phyloP scores from a whole-genome alignment of 805 yeast genomes.

The Ogataea glucozyma region DNA sequence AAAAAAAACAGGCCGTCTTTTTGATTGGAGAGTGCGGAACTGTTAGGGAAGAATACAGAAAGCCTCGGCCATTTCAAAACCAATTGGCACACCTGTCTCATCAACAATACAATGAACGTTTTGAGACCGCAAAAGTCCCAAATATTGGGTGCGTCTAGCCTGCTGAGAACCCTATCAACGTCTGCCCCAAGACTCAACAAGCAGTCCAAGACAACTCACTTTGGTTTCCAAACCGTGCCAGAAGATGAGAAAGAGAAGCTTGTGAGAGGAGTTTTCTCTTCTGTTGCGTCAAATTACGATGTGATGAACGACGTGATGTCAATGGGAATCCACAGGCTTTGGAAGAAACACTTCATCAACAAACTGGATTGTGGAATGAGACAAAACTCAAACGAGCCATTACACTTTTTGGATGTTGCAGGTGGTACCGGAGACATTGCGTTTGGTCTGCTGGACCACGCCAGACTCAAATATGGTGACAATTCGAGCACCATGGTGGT shows the following conservation, averaged over 20 bases:
- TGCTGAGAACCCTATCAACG: constrained; percentile 17
- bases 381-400: constrained; percentile 73
- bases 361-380: constrained; percentile 91
- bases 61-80: background rate
- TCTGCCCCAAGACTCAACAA: constrained; percentile 7
- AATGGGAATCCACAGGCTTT: constrained; percentile 87
- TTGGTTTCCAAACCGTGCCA: constrained; percentile 84
- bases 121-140: constrained; percentile 1
- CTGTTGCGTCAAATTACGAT: constrained; percentile 93
- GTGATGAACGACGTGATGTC: constrained; percentile 99
- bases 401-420: constrained; percentile 92
- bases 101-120: background rate
- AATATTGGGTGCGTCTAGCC: constrained; percentile 1
- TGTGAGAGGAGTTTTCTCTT: constrained; percentile 85
- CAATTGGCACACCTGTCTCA: background rate
- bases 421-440: constrained; percentile 99
- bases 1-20: background rate
- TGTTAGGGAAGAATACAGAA: too few relatives aligned
- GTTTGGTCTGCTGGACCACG: constrained; percentile 90
- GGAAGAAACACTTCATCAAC: constrained; percentile 90
- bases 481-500: constrained; percentile 77
- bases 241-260: constrained; percentile 77
- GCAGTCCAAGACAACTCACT: constrained; percentile 70
- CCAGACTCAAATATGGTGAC: constrained; percentile 76
- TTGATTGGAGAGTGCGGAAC: background rate